These are phyloP conservation scores for Avicennia marina DNA, from an alignment of 257 asterid species.

Conservation along the genomic window DNA sequence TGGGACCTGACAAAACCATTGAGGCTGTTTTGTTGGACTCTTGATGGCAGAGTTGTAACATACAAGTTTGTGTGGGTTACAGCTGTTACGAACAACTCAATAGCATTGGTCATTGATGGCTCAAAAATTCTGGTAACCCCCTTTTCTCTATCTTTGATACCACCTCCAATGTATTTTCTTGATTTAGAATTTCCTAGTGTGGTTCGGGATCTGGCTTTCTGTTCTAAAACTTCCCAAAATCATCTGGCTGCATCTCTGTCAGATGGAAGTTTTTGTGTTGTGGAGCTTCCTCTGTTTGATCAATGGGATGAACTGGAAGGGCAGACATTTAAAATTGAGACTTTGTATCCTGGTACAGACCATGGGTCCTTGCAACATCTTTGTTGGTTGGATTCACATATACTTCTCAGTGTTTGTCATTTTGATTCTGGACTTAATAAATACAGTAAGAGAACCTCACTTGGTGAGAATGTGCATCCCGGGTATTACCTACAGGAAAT, in stretches of 20 bases:
- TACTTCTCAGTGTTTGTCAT: conserved; percentile 56
- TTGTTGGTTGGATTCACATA: conserved; percentile 68
- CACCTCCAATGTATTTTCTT: conserved; percentile 85
- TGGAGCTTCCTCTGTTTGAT: conserved; percentile 75
- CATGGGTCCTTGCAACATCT: conserved; percentile 50
- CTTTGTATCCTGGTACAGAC: conserved; percentile 36
- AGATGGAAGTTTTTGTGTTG: conserved; percentile 76
- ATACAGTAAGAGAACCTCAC: conserved; percentile 16
- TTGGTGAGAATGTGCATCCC: conserved; percentile 30
- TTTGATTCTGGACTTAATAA: conserved; percentile 21
- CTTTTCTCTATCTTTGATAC: conserved; percentile 70
- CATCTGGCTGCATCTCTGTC: conserved; percentile 74
- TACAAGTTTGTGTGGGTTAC: conserved; percentile 77
- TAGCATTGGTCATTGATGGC: conserved; percentile 82
- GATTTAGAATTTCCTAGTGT: conserved; percentile 59
- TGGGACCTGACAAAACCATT: conserved; percentile 82
- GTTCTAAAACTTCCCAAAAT: conserved; percentile 37
- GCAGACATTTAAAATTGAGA: conserved; percentile 49
- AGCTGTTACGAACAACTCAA: conserved; percentile 71
- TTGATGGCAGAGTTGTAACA: conserved; percentile 52
- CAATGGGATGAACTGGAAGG: conserved; percentile 94
- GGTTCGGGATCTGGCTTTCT: conserved; percentile 51
- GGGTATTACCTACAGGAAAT: conserved; percentile 64
- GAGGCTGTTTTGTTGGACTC: conserved; percentile 71
- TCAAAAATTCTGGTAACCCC: conserved; percentile 72